Conservation (phyloP, 208 protist species). For the Acanthamoeba triangularis region DNA sequence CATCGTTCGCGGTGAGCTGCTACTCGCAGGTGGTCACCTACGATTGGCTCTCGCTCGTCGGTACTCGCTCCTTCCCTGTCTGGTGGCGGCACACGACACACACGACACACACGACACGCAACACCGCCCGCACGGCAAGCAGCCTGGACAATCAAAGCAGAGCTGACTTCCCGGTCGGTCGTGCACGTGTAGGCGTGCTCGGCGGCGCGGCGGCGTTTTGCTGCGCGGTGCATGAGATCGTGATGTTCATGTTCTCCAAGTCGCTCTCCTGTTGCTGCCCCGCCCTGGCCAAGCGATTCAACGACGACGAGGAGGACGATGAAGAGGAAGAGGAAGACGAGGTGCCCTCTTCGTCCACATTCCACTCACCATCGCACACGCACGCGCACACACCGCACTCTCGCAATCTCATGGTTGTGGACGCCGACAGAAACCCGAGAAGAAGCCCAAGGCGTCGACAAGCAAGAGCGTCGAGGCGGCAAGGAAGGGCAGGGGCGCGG, state of each 20-base stretch:
- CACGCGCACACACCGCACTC: too few species aligned
- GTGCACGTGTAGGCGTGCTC: neutral
- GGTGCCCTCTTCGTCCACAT: neutral
- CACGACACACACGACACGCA: too few species aligned
- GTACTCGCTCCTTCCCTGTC: neutral
- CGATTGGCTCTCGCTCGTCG: constrained; percentile 7
- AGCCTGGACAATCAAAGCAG: too few species aligned
- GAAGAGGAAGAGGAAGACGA: neutral
- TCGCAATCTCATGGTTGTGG: too few species aligned
- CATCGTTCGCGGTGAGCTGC: neutral
- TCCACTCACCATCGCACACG: neutral
- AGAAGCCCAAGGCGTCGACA: neutral
- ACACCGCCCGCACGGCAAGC: too few species aligned
- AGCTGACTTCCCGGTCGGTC: too few species aligned
- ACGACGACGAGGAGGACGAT: neutral
- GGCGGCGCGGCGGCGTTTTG: neutral
- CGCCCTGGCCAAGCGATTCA: neutral
- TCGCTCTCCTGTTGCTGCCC: neutral
- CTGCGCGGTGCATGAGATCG: constrained; percentile 30
- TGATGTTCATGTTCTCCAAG: constrained; percentile 24
- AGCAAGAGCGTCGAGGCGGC: neutral
- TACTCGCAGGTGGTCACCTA: constrained; percentile 10
- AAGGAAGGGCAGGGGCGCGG: neutral
- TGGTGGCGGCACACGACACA: neutral
- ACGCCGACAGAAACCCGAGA: neutral